Conservation (phyloP, 2,329 filamentous ascomycete genomes). For the Endoconidiophora laricicola region DNA sequence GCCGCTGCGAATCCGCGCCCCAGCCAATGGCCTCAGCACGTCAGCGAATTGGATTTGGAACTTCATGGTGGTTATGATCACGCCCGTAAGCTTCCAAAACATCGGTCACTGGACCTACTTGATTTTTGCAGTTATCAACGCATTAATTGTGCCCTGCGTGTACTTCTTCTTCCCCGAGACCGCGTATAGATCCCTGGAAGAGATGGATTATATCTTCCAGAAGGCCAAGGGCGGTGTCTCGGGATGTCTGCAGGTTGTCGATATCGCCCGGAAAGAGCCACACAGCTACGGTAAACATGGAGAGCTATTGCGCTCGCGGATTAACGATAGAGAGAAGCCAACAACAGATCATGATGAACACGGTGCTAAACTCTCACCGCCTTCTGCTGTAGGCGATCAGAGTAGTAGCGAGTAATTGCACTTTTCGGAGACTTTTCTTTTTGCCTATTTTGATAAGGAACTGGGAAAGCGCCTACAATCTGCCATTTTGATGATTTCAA, state of each 20-base stretch:
- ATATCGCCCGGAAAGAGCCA: constrained; percentile 30
- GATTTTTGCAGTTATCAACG: constrained; percentile 43
- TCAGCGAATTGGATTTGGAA: constrained; percentile 47
- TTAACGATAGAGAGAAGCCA: constrained; percentile 26
- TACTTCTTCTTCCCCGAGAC: constrained; percentile 79
- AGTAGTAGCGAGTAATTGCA: too few relatives aligned
- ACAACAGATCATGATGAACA: not conserved
- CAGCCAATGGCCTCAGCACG: constrained; percentile 38
- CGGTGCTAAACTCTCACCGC: too few relatives aligned
- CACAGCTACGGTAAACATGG: constrained; percentile 42
- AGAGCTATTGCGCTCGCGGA: constrained; percentile 34
- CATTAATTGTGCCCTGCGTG: constrained; percentile 34
- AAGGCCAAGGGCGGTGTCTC: constrained; percentile 29
- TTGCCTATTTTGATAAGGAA: too few relatives aligned
- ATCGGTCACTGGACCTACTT: constrained; percentile 46
- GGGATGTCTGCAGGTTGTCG: constrained; percentile 23
- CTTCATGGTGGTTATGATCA: constrained; percentile 46
- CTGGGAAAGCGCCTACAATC: too few relatives aligned
- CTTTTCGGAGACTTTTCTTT: too few relatives aligned
- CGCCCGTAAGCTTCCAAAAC: constrained; percentile 38
- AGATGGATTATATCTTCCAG: constrained; percentile 32
- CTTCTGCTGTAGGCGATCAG: too few relatives aligned
- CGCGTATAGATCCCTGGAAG: constrained; percentile 28
- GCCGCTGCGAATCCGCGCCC: constrained; percentile 48
- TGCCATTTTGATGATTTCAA: too few relatives aligned